These are phyloP conservation scores for Malus hybrid DNA, from an alignment of 331 rosid species.

Conservation along the genomic window DNA sequence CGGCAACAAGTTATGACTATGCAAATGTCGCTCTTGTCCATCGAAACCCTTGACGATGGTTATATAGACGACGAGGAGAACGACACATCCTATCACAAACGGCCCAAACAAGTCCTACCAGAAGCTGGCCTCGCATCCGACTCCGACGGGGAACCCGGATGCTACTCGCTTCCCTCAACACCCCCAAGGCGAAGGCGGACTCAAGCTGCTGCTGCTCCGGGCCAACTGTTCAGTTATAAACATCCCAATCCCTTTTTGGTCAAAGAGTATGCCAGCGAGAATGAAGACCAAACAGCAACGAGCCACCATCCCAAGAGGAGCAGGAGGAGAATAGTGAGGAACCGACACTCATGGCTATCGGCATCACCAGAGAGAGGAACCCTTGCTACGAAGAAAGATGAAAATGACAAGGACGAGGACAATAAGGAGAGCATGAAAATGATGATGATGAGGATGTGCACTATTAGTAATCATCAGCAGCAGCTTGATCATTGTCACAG, in stretches of 20 bases:
- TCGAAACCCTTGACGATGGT: slow-evolving; percentile 50
- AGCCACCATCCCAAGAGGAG: slow-evolving; percentile 13
- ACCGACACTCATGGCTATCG: slow-evolving; percentile 1
- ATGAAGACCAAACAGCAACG: slow-evolving; percentile 23
- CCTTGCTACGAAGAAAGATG: neutral
- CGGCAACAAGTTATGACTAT: slow-evolving; percentile 15
- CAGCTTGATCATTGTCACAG: slow-evolving; percentile 4
- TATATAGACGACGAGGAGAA: slow-evolving; percentile 40
- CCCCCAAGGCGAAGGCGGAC: slow-evolving; percentile 31
- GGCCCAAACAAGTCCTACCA: neutral
- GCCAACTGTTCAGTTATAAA: neutral
- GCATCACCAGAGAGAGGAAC: neutral
- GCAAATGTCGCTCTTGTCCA: slow-evolving; percentile 45
- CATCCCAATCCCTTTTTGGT: neutral
- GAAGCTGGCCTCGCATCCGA: slow-evolving; percentile 28
- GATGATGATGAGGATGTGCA: neutral
- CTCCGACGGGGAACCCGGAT: slow-evolving; percentile 47
- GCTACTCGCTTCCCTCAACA: slow-evolving; percentile 54
- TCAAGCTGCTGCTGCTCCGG: neutral
- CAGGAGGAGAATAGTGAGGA: slow-evolving; percentile 6
- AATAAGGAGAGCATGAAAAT: neutral
- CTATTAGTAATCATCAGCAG: neutral
- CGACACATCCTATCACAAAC: slow-evolving; percentile 2
- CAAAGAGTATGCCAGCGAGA: slow-evolving; percentile 59
- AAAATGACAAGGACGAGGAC: neutral